Evolutionary conservation across 805 yeast genomes (phyloP).

Genomic region (Ogataea degrootiae): DNA sequence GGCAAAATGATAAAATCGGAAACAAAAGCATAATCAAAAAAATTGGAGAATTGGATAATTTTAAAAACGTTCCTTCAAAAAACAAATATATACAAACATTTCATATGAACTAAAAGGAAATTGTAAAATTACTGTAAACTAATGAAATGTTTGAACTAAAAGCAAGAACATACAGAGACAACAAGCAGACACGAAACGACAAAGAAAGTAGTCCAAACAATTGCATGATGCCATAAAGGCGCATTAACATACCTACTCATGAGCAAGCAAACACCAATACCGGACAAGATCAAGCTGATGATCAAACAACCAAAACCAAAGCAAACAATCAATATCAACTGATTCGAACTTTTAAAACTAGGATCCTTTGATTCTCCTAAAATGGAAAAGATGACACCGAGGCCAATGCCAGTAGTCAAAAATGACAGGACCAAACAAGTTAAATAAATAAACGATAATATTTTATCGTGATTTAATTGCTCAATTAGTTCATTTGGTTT

Average conservation of each 20-base stretch:
- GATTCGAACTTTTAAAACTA: slow-evolving; percentile 6
- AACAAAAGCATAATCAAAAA: too few species aligned
- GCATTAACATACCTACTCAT: slow-evolving; percentile 35
- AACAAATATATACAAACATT: neutral
- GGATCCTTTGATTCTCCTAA: slow-evolving; percentile 5
- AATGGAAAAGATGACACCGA: slow-evolving; percentile 36
- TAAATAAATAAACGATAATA: slow-evolving; percentile 41
- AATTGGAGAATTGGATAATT: too few species aligned
- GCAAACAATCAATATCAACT: slow-evolving; percentile 25
- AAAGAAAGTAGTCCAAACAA: slow-evolving; percentile 39
- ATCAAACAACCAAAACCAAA: slow-evolving; percentile 37
- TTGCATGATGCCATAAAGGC: slow-evolving; percentile 37
- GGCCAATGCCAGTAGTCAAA: slow-evolving; percentile 38
- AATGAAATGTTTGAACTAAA: slow-evolving; percentile 6
- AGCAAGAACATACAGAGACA: slow-evolving; percentile 30
- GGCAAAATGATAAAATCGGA: too few species aligned
- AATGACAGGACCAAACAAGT: slow-evolving; percentile 36
- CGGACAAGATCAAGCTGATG: slow-evolving; percentile 37
- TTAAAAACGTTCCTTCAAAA: neutral
- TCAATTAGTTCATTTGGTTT: slow-evolving; percentile 14
- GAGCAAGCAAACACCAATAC: slow-evolving; percentile 41
- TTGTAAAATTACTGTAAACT: neutral
- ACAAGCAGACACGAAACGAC: slow-evolving; percentile 38
- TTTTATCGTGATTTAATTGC: slow-evolving; percentile 35
- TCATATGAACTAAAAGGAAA: neutral